A percentile compares a stretch with the other conserved stretches of the same genome.
These are phyloP conservation scores for Veloboletus limbatus DNA, from an alignment of 1,284 basidiomycete species.

Conservation along the genomic window DNA sequence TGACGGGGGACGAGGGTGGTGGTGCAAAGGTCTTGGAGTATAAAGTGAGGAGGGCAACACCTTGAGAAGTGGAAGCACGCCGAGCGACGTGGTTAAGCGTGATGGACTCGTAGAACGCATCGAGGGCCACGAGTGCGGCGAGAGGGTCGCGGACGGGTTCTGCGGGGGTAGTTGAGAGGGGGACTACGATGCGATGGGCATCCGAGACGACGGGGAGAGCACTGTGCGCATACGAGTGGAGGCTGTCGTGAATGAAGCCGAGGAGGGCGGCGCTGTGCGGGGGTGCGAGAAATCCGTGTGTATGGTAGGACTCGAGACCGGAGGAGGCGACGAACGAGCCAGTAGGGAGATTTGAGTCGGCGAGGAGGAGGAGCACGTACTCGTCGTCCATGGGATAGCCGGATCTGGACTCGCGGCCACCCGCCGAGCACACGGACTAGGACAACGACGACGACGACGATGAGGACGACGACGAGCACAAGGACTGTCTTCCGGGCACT, in stretches of 20 bases:
- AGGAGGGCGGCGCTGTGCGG: constrained; percentile 39
- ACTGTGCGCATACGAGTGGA: constrained; percentile 71
- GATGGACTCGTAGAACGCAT: constrained; percentile 80
- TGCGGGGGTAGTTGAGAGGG: constrained; percentile 17
- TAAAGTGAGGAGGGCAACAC: constrained; percentile 88
- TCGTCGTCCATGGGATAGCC: constrained; percentile 41
- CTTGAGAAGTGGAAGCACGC: constrained; percentile 88
- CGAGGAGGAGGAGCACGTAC: constrained; percentile 69
- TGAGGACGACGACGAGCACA: not conserved
- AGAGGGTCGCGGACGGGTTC: constrained; percentile 33
- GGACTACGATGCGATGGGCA: constrained; percentile 50
- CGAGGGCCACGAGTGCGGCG: constrained; percentile 52
- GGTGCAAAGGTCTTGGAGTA: constrained; percentile 82
- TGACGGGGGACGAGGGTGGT: constrained; percentile 13
- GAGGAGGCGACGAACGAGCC: constrained; percentile 91
- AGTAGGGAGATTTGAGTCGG: constrained; percentile 83
- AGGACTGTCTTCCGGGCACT: not conserved
- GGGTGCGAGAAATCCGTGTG: constrained; percentile 73
- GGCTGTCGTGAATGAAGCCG: constrained; percentile 67
- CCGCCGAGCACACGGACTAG: no score
- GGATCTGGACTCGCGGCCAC: no score
- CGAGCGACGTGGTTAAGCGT: constrained; percentile 87
- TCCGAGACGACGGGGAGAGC: constrained; percentile 78
- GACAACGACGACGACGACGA: no score
- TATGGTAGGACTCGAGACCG: constrained; percentile 86